Percentiles rank a stretch among this genome's conserved stretches.
These are phyloP conservation scores for Psilocybe cyanescens DNA, from an alignment of 768 basidiomycete genomes.

Conservation along the genomic window DNA sequence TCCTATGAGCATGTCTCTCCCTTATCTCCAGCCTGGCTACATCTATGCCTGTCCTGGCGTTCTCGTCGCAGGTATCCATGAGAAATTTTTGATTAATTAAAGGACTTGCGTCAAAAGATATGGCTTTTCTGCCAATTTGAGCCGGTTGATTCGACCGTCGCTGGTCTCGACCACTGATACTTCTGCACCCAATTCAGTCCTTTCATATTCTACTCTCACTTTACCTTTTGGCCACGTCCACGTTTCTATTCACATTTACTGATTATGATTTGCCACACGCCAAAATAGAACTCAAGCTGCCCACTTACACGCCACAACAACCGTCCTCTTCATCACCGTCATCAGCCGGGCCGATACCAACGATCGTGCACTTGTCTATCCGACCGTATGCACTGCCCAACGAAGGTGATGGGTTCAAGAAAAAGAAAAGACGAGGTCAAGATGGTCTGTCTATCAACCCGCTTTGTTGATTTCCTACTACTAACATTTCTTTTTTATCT, in stretches of 20 bases:
- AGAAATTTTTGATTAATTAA: neutral
- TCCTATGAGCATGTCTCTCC: neutral
- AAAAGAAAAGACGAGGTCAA: constrained; percentile 47
- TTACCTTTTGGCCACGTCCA: constrained; percentile 11
- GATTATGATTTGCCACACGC: constrained; percentile 10
- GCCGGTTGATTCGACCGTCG: neutral
- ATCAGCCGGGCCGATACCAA: constrained; percentile 42
- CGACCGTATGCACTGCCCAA: constrained; percentile 57
- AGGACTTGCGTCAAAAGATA: neutral
- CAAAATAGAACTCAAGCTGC: constrained; percentile 42
- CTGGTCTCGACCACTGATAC: neutral
- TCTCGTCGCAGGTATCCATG: neutral
- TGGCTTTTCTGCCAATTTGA: neutral
- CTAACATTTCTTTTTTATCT: neutral
- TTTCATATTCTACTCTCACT: neutral
- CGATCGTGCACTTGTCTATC: constrained; percentile 79
- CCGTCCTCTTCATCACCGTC: constrained; percentile 23
- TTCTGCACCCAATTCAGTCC: no score
- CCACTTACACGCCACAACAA: constrained; percentile 37
- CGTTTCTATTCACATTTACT: neutral
- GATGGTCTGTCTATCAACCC: constrained; percentile 29
- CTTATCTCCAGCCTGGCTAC: neutral
- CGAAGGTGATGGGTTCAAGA: constrained; percentile 56
- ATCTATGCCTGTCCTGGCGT: neutral
- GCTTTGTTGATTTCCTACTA: no score